Conservation (phyloP, 1,284 basidiomycete genomes). For the Pisolithus thermaeus region DNA sequence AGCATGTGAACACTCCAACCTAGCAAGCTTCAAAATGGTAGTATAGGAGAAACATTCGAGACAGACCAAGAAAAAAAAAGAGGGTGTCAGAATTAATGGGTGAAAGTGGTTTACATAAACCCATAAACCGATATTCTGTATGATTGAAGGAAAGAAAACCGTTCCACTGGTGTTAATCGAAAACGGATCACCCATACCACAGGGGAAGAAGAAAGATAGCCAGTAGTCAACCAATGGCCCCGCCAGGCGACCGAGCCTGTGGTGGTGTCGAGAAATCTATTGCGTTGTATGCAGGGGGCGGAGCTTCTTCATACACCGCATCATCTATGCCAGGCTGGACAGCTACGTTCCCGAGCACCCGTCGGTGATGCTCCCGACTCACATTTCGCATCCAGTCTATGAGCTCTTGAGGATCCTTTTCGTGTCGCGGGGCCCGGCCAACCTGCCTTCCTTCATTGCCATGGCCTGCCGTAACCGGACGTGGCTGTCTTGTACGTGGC, state of each 20-base stretch:
- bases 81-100: no score
- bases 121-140: no score
- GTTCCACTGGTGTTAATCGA: no score
- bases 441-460: conserved; percentile 12
- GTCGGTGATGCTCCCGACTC: conserved; percentile 23
- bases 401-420: conserved; percentile 24
- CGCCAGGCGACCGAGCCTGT: conserved; percentile 22
- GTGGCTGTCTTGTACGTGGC: background rate
- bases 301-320: conserved; percentile 34
- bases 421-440: conserved; percentile 15
- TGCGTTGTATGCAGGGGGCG: conserved; percentile 44
- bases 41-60: no score
- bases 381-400: conserved; percentile 26
- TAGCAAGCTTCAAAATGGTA: no score
- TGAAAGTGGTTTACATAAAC: no score
- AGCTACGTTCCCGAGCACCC: conserved; percentile 15
- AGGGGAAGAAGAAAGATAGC: no score
- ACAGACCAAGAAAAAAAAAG: no score
- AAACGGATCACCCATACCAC: no score
- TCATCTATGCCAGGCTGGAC: conserved; percentile 6
- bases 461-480: conserved; percentile 16
- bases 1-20: no score
- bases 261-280: conserved; percentile 40
- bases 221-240: conserved; percentile 3
- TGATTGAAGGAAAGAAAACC: no score